Conservation (phyloP, 495 filamentous ascomycete species). For the Aspergillus bridgeri region DNA sequence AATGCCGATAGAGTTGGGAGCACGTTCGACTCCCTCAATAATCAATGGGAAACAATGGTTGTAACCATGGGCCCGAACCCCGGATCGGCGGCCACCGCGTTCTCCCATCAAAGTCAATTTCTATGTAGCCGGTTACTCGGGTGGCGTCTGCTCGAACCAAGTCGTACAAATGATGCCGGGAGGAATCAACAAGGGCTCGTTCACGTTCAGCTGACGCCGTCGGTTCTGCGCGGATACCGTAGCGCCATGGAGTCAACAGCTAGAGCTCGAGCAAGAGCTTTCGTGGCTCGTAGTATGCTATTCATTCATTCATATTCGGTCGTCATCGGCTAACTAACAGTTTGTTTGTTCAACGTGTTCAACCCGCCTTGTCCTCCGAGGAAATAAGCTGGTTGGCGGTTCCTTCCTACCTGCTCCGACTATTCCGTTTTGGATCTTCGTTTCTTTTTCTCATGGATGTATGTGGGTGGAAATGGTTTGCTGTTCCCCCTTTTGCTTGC, state of each 20-base stretch:
- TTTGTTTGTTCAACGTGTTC: neutral
- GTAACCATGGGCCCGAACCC: neutral
- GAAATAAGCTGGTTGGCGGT: neutral
- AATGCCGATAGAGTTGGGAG: neutral
- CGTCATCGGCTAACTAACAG: neutral
- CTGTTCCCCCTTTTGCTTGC: neutral
- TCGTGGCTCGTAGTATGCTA: neutral
- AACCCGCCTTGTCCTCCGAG: neutral
- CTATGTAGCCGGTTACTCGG: neutral
- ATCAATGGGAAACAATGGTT: neutral
- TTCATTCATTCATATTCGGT: neutral
- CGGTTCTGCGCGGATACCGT: neutral
- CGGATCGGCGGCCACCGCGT: neutral
- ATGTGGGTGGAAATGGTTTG: neutral
- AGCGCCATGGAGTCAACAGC: too few species aligned
- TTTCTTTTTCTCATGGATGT: neutral
- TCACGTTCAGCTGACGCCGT: neutral
- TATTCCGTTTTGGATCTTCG: too few species aligned
- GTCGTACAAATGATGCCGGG: neutral
- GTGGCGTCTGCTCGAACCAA: neutral
- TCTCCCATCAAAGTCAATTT: neutral
- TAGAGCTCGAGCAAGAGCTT: neutral
- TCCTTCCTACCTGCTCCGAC: neutral
- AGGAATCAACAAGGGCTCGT: neutral
- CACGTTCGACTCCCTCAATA: neutral